phyloP scores from a whole-genome alignment of 257 asterid species.

The Haberlea rhodopensis region DNA sequence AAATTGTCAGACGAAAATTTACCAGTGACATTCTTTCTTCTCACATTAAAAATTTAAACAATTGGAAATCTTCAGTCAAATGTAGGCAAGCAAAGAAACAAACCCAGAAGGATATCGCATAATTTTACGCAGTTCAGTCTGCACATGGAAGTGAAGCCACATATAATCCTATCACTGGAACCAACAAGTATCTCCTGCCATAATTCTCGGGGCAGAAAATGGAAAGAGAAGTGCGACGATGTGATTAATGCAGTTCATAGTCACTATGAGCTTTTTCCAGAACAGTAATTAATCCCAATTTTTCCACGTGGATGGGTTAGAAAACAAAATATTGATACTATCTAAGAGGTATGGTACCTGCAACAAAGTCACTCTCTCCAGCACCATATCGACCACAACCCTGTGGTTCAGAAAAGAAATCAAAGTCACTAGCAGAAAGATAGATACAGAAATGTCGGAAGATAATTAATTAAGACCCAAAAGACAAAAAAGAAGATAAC shows the following conservation, averaged over 20 bases:
- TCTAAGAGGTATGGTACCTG: slow-evolving; percentile 53
- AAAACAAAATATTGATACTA: slow-evolving; percentile 20
- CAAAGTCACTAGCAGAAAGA: slow-evolving; percentile 14
- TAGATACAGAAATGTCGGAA: not conserved
- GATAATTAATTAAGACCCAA: not conserved
- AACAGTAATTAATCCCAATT: slow-evolving; percentile 5
- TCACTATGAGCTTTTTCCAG: slow-evolving; percentile 4
- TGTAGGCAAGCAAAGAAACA: slow-evolving; percentile 2
- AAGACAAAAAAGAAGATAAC: slow-evolving; percentile 1
- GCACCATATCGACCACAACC: slow-evolving; percentile 73
- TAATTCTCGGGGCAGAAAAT: slow-evolving; percentile 3
- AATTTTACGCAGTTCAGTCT: slow-evolving; percentile 18
- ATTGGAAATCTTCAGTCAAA: not conserved
- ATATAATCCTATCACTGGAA: slow-evolving; percentile 2
- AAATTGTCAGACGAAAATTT: slow-evolving; percentile 1
- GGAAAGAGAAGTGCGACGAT: slow-evolving; percentile 21
- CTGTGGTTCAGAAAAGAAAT: slow-evolving; percentile 37
- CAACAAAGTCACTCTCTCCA: slow-evolving; percentile 52
- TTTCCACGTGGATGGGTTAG: slow-evolving; percentile 4
- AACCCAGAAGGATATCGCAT: slow-evolving; percentile 5
- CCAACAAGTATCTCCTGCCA: slow-evolving; percentile 19
- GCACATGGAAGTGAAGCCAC: slow-evolving; percentile 5
- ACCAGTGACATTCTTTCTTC: not conserved
- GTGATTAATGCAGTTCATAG: slow-evolving; percentile 13
- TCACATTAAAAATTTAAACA: not conserved